Base-by-base conservation (phyloP, 2,329 filamentous ascomycete species). In the Stachybotrys chlorohalonatus region DNA sequence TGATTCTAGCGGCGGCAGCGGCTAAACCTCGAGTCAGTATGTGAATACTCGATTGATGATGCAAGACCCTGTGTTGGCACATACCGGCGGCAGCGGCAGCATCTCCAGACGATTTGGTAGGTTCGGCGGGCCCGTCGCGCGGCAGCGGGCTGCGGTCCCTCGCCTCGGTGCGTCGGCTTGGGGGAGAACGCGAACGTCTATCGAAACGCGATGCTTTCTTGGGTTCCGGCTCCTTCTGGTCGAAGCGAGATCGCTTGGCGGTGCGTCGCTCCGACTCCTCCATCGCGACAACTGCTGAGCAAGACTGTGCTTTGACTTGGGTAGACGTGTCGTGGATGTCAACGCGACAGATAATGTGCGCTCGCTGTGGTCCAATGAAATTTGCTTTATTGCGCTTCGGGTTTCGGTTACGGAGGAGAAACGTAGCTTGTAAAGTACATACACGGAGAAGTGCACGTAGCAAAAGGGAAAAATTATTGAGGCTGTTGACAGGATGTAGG, bases 161-260 rank as follows among this genome's bases (percentile, higher is more conserved):
- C 62, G 80, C 76, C 58, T 95, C 89, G 31, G 83, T 77, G 62
- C 85, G 82, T 64, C 83, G 80, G 31, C 79, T 72, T 31, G 83
- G 81, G 24, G 91, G 91, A 36, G 91, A 96, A 60, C 90, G 87
- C 56, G 94, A 97, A 64, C 94, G 87, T 64, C 92, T 85, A 73
- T 96, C 93, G 72, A 96, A 96, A 68, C 92, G 84, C 52, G 91
- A 95, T 48, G 81, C 67, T 62, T 85, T 80, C 65, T 85, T 86
- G 55, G 87, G 84, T 66, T 94, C 90, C 6, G 89, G 85, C 68
- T 93, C 90, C 50, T 85, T 94, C 71, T 95, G 90, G 69, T 97
- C 93, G 73, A 97, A 96, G 70, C 93, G 90, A 66, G 91, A 96
- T 58, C 91, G 87, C 78, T 95, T 95, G 57, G 78, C 76, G 57